A percentile compares a stretch with the other conserved stretches of the same genome.
Evolutionary conservation across 768 basidiomycete genomes (phyloP).

Genomic region (Panaeolus papilionaceus): DNA sequence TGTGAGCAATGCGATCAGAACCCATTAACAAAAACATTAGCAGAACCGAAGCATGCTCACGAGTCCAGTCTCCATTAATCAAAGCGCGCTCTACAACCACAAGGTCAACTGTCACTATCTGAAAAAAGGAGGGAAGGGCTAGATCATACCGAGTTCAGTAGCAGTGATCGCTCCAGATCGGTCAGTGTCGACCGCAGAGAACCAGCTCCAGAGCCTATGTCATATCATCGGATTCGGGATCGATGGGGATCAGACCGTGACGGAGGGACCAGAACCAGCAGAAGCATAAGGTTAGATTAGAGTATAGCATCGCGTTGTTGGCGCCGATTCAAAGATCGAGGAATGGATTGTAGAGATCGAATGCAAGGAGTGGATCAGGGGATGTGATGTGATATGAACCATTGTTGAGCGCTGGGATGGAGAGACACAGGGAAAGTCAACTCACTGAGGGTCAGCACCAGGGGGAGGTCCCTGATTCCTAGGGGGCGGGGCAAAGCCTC

Average conservation of each 20-base stretch:
- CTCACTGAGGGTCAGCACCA: constrained; percentile 81
- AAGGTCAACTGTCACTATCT: neutral
- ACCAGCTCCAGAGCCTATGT: constrained; percentile 76
- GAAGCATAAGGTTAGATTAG: too few relatives aligned
- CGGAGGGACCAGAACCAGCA: too few relatives aligned
- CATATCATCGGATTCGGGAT: constrained; percentile 1
- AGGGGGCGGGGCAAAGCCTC: constrained; percentile 43
- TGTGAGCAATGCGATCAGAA: constrained; percentile 31
- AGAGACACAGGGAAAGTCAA: constrained; percentile 16
- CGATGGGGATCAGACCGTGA: constrained; percentile 4
- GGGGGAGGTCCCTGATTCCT: constrained; percentile 55
- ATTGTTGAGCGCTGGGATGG: neutral
- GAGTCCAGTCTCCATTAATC: constrained; percentile 75
- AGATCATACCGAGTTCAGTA: constrained; percentile 60
- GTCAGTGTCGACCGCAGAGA: constrained; percentile 71
- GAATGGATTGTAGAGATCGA: neutral
- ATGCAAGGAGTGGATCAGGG: neutral
- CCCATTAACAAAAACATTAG: neutral
- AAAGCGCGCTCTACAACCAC: constrained; percentile 47
- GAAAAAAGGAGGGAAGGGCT: neutral
- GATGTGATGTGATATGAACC: neutral
- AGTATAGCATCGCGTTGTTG: neutral
- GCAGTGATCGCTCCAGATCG: constrained; percentile 71
- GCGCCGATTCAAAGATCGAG: constrained; percentile 3
- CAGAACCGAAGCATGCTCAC: constrained; percentile 49